These are phyloP conservation scores for Eudorina sp. DNA, from an alignment of 139 green algal genomes.

Conservation along the genomic window DNA sequence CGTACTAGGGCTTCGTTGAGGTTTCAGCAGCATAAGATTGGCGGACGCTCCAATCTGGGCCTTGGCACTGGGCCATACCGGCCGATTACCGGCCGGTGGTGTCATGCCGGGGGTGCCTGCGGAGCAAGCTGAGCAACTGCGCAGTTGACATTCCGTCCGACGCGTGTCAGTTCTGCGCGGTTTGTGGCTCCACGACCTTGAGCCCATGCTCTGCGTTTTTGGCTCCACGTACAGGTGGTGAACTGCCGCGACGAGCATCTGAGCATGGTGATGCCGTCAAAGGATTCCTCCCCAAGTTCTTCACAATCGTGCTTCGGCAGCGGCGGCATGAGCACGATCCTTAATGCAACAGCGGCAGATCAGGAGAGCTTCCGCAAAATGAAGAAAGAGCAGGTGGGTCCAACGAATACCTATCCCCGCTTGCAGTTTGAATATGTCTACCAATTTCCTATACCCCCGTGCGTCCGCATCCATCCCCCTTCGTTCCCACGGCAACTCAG, in stretches of 20 bases:
- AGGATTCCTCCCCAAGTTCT: neutral
- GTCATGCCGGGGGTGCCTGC: neutral
- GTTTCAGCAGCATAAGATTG: too few relatives aligned
- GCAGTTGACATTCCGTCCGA: too few relatives aligned
- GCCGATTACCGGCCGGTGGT: neutral
- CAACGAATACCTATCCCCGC: too few relatives aligned
- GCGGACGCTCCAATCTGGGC: neutral
- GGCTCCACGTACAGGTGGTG: neutral
- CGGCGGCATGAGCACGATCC: neutral
- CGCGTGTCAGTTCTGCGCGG: too few relatives aligned
- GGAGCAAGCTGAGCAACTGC: neutral
- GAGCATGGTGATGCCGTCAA: neutral
- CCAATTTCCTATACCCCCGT: too few relatives aligned
- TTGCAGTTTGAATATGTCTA: too few relatives aligned
- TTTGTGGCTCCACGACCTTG: too few relatives aligned
- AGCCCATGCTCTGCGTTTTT: neutral
- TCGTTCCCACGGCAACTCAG: too few relatives aligned
- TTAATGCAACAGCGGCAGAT: neutral
- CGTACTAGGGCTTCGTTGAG: too few relatives aligned
- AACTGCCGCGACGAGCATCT: slow-evolving; percentile 43
- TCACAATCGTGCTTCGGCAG: slow-evolving; percentile 4
- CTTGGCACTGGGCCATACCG: neutral
- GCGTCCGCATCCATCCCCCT: too few relatives aligned
- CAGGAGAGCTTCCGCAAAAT: slow-evolving; percentile 17
- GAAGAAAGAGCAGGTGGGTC: slow-evolving; percentile 41